Evolutionary conservation across 306 rosid species (phyloP).

Genomic region (Citrullus mucosospermus): DNA sequence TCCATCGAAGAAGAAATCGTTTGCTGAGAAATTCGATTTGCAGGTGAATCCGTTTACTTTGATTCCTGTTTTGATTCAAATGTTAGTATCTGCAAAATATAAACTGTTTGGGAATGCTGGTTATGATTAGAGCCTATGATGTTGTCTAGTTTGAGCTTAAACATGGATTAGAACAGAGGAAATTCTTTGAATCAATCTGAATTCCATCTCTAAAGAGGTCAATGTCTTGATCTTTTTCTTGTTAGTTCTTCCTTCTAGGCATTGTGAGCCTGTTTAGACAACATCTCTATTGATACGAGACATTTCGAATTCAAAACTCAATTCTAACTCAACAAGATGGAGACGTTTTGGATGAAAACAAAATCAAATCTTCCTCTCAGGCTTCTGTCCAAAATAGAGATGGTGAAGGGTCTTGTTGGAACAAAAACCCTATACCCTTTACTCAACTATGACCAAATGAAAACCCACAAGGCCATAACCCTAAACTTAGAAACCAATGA

Average conservation of each 20-base stretch:
- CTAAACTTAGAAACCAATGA: background rate
- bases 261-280: background rate
- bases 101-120: background rate
- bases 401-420: no score
- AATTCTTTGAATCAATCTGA: background rate
- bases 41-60: conserved; percentile 13
- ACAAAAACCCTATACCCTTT: background rate
- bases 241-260: background rate
- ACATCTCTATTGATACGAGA: background rate
- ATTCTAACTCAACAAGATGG: background rate
- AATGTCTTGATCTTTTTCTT: background rate
- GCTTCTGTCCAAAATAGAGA: background rate
- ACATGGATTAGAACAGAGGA: background rate
- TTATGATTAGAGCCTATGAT: background rate
- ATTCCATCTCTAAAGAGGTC: background rate
- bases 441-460: background rate
- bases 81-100: background rate
- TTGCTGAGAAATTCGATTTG: background rate
- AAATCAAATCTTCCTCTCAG: background rate
- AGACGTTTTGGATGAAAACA: background rate
- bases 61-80: conserved; percentile 5
- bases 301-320: background rate
- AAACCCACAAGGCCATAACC: background rate
- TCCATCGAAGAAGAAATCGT: conserved; percentile 7
- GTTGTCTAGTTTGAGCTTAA: background rate